Base-by-base conservation (phyloP, 768 basidiomycete species). In the Strobilomyces echinocephalus region DNA sequence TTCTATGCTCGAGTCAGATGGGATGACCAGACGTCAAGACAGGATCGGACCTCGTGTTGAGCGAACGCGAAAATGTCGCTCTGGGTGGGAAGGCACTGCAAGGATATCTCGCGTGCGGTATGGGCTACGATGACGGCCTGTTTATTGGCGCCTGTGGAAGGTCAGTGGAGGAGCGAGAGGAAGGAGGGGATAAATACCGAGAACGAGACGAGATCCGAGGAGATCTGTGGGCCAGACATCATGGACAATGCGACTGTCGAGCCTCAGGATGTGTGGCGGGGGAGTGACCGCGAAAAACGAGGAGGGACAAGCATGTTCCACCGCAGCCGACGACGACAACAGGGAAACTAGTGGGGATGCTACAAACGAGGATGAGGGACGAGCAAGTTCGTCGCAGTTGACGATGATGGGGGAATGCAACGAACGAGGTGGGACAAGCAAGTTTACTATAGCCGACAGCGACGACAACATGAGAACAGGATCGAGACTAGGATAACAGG, bases 21-120 rank as follows among this genome's bases (percentile, higher is more conserved):
- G 0, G 43, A 39, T 6, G 53, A 21, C 20, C 3, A 5, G 10
- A 24, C 18, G 26, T n/a, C n/a, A 8, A 11, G 20, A 24, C 24
- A 24, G 11, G 26, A n/a, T 61, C 73, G 6, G 41, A 85, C 85
- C 47, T 76, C 68, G 44, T 73, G 64, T 59, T 82, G 82, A 44
- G 73, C 64, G n/a, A 87, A 68, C 4, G 85, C 67, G 56, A 88
- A 80, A 0, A 87, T 81, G 60, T 87, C 85, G 49, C 84, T 86
- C 18, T 73, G 58, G 3, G 84, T 85, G 26, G 74, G 66, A 10
- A 88, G 63, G 53, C 68, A 60, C 48, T 72, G 69, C 2, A 77
- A 61, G 14, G 69, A 67, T 2, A 58, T 53, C 30, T 71, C 60
- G 2, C 60, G 52, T 33, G 79, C 77, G 42, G 86, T 72, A 51